Evolutionary conservation across 2,329 filamentous ascomycete species (phyloP), one percentile per base, ranked within the genome.

Genomic region (Hymenoscyphus linearis): DNA sequence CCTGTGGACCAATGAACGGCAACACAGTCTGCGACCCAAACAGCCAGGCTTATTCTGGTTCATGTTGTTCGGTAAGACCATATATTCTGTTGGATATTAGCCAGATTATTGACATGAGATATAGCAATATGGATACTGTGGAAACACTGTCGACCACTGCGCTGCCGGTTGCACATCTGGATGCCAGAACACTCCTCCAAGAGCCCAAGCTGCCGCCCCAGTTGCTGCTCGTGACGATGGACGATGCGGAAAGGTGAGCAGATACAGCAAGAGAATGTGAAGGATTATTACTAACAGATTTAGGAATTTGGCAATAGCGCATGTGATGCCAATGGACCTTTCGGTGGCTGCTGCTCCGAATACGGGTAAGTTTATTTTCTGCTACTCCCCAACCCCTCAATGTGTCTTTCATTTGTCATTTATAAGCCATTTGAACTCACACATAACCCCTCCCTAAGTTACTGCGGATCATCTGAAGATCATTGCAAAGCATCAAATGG

Each of bases 141-240:
- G 75, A 27, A 74, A 70, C 40, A 74, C 75, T 52, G 77, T 74
- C 47, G 73, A 77, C 52, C 81, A 83, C 70, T 85, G 82, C 61
- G 82, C 82, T 60, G 76, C 78, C 58, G 82, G 82, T 56, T 85
- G 82, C 68, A 80, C 82, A 66, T 82, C 79, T 52, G 82, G 81
- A n/a, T n/a, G n/a, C n/a, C n/a, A n/a, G n/a, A n/a, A n/a, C n/a
- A n/a, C n/a, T n/a, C n/a, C n/a, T n/a, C n/a, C n/a, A n/a, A n/a
- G n/a, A n/a, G n/a, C n/a, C n/a, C n/a, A n/a, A n/a, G n/a, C n/a
- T n/a, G n/a, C n/a, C n/a, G n/a, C n/a, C n/a, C 40, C 12, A 5
- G n/a, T 34, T 16, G 13, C 52, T 13, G 27, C 53, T 61, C 68
- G 69, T 34, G 12, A 55, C 55, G 71, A 72, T 60, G 71, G 71